Base-by-base conservation (phyloP, 768 basidiomycete genomes). In the Tremella fuciformis region DNA sequence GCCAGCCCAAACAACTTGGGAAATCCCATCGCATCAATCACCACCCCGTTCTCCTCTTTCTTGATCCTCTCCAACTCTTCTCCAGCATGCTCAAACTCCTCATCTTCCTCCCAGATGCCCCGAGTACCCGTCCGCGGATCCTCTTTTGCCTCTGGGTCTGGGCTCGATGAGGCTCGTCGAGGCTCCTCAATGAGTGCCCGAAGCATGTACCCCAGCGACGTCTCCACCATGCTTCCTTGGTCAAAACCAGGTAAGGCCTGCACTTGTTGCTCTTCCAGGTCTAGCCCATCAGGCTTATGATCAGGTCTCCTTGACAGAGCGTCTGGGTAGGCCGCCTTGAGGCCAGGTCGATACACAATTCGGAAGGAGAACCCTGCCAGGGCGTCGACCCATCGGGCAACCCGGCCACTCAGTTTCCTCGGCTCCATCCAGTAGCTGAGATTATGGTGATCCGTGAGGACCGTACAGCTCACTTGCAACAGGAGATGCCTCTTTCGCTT, bases 401-500 rank as follows among this genome's bases (percentile, higher is more conserved):
- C 25, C 9, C 79, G 49, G 2, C 75, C 63, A 58, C 77, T 82
- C 0, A 83, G 69, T 8, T 79, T 73, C 46, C 77, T 68, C 34
- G 57, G 51, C 26, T 53, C 41, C 61, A 50, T 49, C 56, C 56
- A 57, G 40, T 57, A 57, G 4, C 15, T 49, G 3, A 53, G 58
- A 21, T 52, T 53, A 18, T 25, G 50, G 34, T 59, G 58, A 53
- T 59, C 58, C 8, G 50, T 59, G 3, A 53, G 18, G 39, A 59
- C 52, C 4, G 18, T 34, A 18, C 37, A 19, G 15, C 38, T 29
- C 29, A 39, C 50, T 41, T 26, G 21, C 21, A 22, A 37, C 16
- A 53, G 47, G 13, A 59, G 26, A 52, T 38, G 34, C 29, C 63
- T 44, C 7, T 46, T 39, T 37, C 49, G 55, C 34, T 21, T 44